Percentiles rank a stretch among this genome's conserved stretches.
Evolutionary conservation across 805 yeast genomes (phyloP).

Genomic region (Barnettozyma populi): DNA sequence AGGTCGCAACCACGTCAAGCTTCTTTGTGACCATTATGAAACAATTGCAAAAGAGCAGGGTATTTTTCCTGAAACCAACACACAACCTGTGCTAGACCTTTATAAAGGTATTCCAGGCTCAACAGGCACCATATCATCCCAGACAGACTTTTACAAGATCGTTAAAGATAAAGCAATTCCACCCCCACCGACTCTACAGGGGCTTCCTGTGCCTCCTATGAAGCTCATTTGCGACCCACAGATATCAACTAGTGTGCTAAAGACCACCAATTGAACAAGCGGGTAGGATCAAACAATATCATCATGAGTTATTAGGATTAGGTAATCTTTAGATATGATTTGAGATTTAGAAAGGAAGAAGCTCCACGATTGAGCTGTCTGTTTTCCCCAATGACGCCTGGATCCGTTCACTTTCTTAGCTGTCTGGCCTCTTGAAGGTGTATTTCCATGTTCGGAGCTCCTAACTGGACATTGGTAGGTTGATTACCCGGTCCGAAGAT

Average conservation of each 20-base stretch:
- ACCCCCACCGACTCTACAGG: slow-evolving; percentile 22
- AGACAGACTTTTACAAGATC: slow-evolving; percentile 14
- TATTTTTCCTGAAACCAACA: slow-evolving; percentile 22
- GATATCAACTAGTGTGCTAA: background rate
- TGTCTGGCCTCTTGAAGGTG: no score
- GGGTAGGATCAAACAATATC: background rate
- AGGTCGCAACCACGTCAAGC: slow-evolving; percentile 71
- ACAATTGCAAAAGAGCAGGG: slow-evolving; percentile 30
- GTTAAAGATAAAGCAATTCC: slow-evolving; percentile 18
- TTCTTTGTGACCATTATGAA: slow-evolving; percentile 73
- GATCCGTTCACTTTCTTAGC: no score
- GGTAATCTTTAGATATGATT: no score
- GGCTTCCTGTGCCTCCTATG: slow-evolving; percentile 13
- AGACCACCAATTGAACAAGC: background rate
- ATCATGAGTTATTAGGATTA: background rate
- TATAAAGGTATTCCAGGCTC: slow-evolving; percentile 32
- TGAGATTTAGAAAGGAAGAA: no score
- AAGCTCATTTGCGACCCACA: background rate
- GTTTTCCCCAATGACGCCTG: no score
- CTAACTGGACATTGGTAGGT: no score
- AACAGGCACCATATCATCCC: background rate
- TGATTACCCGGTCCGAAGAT: no score
- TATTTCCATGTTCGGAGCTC: no score
- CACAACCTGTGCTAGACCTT: slow-evolving; percentile 15
- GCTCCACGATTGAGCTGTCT: no score